These are phyloP conservation scores for Vitis hybrid DNA, from an alignment of 177 flowering plant species.

Conservation along the genomic window DNA sequence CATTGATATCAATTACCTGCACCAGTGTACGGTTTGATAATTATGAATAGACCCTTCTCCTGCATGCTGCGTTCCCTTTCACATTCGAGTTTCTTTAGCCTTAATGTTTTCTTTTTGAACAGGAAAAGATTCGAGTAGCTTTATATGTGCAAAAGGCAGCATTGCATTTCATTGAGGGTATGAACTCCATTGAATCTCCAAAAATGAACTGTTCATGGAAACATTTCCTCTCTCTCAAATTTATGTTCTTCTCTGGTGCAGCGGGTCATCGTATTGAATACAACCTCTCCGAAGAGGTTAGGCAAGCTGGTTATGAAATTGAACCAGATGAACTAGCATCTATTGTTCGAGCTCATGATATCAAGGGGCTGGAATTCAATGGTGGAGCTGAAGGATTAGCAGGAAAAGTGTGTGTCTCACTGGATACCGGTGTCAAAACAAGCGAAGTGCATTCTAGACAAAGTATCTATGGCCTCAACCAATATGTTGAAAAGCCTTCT, in stretches of 20 bases:
- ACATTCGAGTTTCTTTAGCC: background rate
- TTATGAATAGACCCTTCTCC: too few relatives aligned
- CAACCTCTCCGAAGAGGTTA: constrained; percentile 34
- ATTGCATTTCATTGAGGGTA: constrained; percentile 48
- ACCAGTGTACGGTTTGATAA: too few relatives aligned
- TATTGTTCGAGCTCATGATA: constrained; percentile 34
- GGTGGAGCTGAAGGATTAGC: constrained; percentile 53
- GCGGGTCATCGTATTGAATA: constrained; percentile 28
- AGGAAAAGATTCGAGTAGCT: constrained; percentile 54
- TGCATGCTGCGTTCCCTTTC: background rate
- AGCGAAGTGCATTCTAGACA: constrained; percentile 31
- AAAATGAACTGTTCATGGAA: too few relatives aligned
- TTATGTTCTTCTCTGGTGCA: constrained; percentile 11
- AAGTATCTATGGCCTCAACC: constrained; percentile 40
- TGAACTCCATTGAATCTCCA: background rate
- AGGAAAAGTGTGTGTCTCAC: constrained; percentile 28
- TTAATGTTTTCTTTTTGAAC: constrained; percentile 7
- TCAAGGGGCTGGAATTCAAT: constrained; percentile 21
- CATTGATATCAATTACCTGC: too few relatives aligned
- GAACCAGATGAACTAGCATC: constrained; percentile 52
- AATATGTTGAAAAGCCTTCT: constrained; percentile 44
- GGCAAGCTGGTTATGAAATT: constrained; percentile 41
- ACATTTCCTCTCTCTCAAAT: constrained; percentile 1
- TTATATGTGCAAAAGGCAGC: constrained; percentile 54
- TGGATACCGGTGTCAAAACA: constrained; percentile 33